Base-by-base conservation (phyloP, 73 alveolate species). In the Symbiodinium natans region DNA sequence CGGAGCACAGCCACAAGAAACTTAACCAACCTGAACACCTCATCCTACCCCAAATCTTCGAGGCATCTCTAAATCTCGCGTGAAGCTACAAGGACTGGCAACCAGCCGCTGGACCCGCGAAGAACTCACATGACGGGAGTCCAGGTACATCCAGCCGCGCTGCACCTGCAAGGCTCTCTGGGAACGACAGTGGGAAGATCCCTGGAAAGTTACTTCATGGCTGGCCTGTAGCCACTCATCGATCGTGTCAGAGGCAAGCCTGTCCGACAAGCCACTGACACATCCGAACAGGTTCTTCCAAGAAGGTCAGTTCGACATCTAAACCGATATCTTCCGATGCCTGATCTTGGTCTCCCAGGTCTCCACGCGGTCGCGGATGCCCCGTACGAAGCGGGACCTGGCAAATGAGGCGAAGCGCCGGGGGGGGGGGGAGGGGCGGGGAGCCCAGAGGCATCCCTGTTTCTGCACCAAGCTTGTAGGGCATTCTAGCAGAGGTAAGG, bases 131-230 rank as follows among this genome's bases (percentile, higher is more conserved):
- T n/a, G n/a, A n/a, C 86, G 36, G 63, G 95, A 10, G 43, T 36
- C 99, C 93, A 99, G 96, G 93, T 99, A 99, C 99, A 99, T 99
- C 99, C 99, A 99, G 74, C 95, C 99, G 42, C 99, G 98, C 94
- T 99, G 99, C 11, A 99, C 99, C 94, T 99, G 88, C 46, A 29
- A 43, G 11, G 56, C 56, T 43, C 56, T 43, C 56, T 43, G 56
- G 56, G 56, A 43, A 43, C 56, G 19, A 43, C 56, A 43, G 11
- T 43, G 19, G 56, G 56, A 43, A 43, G 56, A 43, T 43, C 56
- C 11, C 56, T 43, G 11, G 56, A 43, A 43, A 43, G 56, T 43
- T 43, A 43, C 56, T 43, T 43, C 56, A 43, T 9, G 8, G 77
- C 31, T 11, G 38, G 87, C 97, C 77, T 90, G 97, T 48, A 99